A percentile compares a stretch with the other conserved stretches of the same genome.
These are phyloP conservation scores for Lippia alba DNA, from an alignment of 305 asterid genomes.

Conservation along the genomic window DNA sequence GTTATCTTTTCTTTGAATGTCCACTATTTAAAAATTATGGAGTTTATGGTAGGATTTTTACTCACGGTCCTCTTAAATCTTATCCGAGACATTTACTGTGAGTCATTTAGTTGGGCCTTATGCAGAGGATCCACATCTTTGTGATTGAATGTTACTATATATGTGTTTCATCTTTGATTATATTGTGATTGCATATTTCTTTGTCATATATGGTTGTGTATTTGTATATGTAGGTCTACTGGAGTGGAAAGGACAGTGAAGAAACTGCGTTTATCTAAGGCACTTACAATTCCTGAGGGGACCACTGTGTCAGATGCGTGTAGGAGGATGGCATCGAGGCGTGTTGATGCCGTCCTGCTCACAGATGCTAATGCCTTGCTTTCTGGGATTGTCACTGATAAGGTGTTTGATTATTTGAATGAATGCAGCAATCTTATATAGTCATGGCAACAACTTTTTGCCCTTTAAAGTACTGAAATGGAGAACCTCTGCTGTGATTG, in stretches of 20 bases:
- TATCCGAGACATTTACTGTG: too few species aligned
- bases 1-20: too few species aligned
- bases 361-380: conserved; percentile 94
- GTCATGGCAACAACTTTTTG: too few species aligned
- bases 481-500: too few species aligned
- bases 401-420: conserved; percentile 47
- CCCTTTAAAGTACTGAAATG: too few species aligned
- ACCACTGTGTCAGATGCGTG: conserved; percentile 93
- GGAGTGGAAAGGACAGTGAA: conserved; percentile 94
- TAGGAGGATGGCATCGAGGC: conserved; percentile 93
- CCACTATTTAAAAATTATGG: too few species aligned
- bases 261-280: conserved; percentile 89
- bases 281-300: conserved; percentile 95
- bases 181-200: not conserved
- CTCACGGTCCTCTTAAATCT: too few species aligned
- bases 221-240: conserved; percentile 47
- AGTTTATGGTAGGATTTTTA: too few species aligned
- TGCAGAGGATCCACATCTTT: not conserved
- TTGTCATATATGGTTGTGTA: not conserved
- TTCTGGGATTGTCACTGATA: conserved; percentile 97
- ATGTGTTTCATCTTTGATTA: conserved; percentile 36
- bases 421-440: too few species aligned
- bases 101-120: too few species aligned
- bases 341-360: conserved; percentile 88
- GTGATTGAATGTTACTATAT: conserved; percentile 33